Percentiles rank a stretch among this genome's conserved stretches.
These are phyloP conservation scores for Pythium dissotocum DNA, from an alignment of 352 stramenopile genomes.

Conservation along the genomic window DNA sequence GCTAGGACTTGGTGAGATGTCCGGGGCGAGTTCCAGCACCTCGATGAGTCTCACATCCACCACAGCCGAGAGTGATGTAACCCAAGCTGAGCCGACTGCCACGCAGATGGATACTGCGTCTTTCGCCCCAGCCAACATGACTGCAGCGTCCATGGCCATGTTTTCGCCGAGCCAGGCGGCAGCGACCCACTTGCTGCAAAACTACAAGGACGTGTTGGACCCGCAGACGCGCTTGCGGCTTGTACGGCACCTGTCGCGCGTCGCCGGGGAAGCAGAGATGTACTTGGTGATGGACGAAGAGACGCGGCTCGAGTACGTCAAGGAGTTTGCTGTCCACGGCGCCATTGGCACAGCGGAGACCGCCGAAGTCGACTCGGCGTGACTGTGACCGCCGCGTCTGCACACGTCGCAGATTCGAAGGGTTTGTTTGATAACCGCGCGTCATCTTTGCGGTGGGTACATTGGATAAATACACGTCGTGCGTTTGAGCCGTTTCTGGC, in stretches of 20 bases:
- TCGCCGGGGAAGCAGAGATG: slow-evolving; percentile 42
- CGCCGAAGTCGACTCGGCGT: background rate
- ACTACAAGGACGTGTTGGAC: slow-evolving; percentile 43
- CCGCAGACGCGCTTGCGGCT: slow-evolving; percentile 34
- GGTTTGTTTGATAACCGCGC: slow-evolving; percentile 22
- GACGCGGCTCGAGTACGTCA: slow-evolving; percentile 48
- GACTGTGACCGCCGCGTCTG: background rate
- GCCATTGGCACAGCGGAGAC: background rate
- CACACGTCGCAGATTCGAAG: slow-evolving; percentile 2
- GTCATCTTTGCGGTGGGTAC: slow-evolving; percentile 18
- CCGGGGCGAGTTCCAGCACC: background rate
- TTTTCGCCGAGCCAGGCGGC: slow-evolving; percentile 35
- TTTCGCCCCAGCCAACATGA: slow-evolving; percentile 9
- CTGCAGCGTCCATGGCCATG: slow-evolving; percentile 15
- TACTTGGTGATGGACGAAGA: slow-evolving; percentile 52
- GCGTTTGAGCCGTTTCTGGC: slow-evolving; percentile 18
- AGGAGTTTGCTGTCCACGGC: slow-evolving; percentile 34
- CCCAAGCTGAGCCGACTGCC: background rate
- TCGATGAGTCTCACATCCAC: background rate
- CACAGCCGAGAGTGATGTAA: background rate
- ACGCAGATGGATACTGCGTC: background rate
- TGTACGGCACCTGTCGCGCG: slow-evolving; percentile 41
- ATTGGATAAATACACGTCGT: slow-evolving; percentile 24
- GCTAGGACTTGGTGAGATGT: slow-evolving; percentile 14
- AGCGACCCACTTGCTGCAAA: slow-evolving; percentile 40